phyloP scores from a whole-genome alignment of 2,329 filamentous ascomycete species.

The Penicillium occitanis region DNA sequence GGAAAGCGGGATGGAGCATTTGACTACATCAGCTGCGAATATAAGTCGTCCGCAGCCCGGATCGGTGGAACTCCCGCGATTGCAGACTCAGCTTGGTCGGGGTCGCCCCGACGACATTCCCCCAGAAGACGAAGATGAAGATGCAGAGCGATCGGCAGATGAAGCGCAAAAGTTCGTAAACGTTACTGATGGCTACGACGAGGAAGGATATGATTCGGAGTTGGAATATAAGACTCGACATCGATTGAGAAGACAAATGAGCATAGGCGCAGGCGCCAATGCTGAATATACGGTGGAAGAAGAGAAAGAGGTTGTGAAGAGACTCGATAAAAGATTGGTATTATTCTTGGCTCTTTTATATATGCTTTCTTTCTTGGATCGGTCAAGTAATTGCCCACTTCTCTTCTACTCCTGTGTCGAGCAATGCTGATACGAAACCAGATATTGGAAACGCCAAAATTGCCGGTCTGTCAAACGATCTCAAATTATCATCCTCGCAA shows the following conservation, averaged over 20 bases:
- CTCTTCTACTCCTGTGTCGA: not conserved
- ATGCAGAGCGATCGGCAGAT: constrained; percentile 2
- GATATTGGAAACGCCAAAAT: constrained; percentile 64
- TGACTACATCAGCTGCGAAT: not conserved
- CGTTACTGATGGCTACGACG: constrained; percentile 22
- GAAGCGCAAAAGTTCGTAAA: not conserved
- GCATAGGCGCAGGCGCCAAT: constrained; percentile 1
- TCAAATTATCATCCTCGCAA: constrained; percentile 55
- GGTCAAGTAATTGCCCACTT: constrained; percentile 66
- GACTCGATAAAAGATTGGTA: constrained; percentile 75
- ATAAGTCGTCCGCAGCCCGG: constrained; percentile 23
- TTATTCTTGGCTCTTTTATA: constrained; percentile 80
- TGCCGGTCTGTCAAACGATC: constrained; percentile 56
- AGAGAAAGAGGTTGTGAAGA: constrained; percentile 67
- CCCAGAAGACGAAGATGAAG: constrained; percentile 19
- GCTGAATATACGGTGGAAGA: constrained; percentile 58
- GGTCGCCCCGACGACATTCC: constrained; percentile 3
- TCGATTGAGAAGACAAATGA: constrained; percentile 29
- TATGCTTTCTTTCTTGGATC: constrained; percentile 79
- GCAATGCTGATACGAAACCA: constrained; percentile 25
- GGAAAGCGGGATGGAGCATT: constrained; percentile 13
- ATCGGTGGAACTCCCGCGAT: constrained; percentile 27
- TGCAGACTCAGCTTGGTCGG: constrained; percentile 37
- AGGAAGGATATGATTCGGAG: constrained; percentile 32
- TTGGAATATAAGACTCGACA: constrained; percentile 25